Conservation (phyloP, 257 asterid genomes). For the Solanum chiquidenum region DNA sequence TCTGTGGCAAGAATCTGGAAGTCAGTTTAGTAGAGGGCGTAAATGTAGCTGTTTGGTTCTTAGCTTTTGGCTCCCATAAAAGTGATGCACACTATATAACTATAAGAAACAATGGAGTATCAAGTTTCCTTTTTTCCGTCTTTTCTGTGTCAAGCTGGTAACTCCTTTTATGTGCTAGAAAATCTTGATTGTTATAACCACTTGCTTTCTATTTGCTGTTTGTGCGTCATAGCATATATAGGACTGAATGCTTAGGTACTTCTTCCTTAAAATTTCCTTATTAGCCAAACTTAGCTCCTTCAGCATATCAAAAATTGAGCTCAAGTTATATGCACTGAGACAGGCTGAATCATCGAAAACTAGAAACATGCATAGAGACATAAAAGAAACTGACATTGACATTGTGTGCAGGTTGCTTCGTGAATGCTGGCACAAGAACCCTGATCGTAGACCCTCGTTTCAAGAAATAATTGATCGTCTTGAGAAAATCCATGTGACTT, state of each 20-base stretch:
- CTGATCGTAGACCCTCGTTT: conserved; percentile 39
- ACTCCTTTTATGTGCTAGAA: neutral
- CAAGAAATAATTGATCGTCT: conserved; percentile 41
- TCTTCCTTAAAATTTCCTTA: neutral
- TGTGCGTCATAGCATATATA: neutral
- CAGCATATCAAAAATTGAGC: neutral
- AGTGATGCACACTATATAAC: neutral
- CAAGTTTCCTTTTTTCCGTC: neutral
- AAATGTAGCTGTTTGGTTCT: neutral
- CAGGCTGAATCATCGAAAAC: neutral
- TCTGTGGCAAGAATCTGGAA: neutral
- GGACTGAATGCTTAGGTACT: neutral
- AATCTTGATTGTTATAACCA: neutral
- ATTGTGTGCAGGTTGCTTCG: conserved; percentile 34
- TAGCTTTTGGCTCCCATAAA: neutral
- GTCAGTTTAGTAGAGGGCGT: neutral
- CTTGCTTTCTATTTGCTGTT: neutral
- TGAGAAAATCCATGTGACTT: conserved; percentile 32
- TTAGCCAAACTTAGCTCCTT: neutral
- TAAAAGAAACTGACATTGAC: neutral
- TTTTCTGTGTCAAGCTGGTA: neutral
- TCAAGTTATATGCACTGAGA: neutral
- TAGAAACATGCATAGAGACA: neutral
- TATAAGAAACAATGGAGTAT: neutral
- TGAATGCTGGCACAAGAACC: conserved; percentile 60